Evolutionary conservation across 23 red algal species (phyloP).

Genomic region (Gracilaria caudata): DNA sequence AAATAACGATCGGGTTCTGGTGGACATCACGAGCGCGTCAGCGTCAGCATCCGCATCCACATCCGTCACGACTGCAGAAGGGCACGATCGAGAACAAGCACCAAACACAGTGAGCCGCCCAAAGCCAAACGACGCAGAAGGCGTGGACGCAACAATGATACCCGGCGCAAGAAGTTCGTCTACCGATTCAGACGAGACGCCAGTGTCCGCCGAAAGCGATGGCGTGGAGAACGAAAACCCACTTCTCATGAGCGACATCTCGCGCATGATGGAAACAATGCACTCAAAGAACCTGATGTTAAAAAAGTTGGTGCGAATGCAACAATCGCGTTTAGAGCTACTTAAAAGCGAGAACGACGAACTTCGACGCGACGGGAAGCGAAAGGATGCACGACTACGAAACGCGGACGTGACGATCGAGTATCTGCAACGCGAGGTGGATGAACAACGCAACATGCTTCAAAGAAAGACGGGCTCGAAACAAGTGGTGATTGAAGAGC

Average conservation of each 20-base stretch:
- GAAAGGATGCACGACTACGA: slow-evolving; percentile 12
- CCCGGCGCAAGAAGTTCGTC: background rate
- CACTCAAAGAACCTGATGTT: slow-evolving; percentile 61
- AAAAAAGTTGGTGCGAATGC: slow-evolving; percentile 41
- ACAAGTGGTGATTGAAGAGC: background rate
- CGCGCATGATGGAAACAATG: slow-evolving; percentile 44
- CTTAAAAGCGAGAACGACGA: slow-evolving; percentile 18
- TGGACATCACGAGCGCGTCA: background rate
- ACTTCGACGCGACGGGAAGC: slow-evolving; percentile 5
- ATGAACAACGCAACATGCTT: background rate
- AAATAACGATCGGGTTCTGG: background rate
- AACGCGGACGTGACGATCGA: slow-evolving; percentile 32
- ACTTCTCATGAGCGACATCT: slow-evolving; percentile 52
- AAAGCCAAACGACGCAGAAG: background rate
- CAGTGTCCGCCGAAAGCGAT: background rate
- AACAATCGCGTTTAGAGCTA: slow-evolving; percentile 13
- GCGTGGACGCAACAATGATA: background rate
- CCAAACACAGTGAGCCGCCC: background rate
- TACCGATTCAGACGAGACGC: background rate
- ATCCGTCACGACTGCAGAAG: background rate
- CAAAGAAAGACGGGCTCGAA: background rate
- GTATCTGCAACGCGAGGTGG: background rate
- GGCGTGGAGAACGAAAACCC: slow-evolving; percentile 4
- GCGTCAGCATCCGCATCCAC: background rate
- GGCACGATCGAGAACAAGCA: background rate